Percentiles rank a stretch among this genome's conserved stretches.
Conservation (phyloP, 176 grass and related monocot genomes). For the Musa beccarii region DNA sequence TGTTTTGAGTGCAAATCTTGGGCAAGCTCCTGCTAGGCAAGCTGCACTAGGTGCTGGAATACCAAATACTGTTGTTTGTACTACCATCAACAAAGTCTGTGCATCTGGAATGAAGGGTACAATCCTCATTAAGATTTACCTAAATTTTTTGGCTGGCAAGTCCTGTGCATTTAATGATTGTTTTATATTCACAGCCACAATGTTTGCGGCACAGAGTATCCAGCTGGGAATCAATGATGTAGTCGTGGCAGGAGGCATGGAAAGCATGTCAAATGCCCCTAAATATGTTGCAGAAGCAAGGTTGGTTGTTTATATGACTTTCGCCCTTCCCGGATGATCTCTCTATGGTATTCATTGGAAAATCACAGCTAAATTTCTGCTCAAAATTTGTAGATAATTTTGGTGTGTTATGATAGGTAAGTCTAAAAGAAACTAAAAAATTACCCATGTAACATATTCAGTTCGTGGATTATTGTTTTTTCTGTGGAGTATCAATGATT, state of each 20-base stretch:
- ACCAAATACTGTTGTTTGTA: constrained; percentile 78
- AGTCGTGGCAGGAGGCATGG: constrained; percentile 90
- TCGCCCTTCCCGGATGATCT: neutral
- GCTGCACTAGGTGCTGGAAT: constrained; percentile 83
- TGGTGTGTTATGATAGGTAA: too few relatives aligned
- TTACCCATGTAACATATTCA: too few relatives aligned
- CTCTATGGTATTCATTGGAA: too few relatives aligned
- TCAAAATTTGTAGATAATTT: too few relatives aligned
- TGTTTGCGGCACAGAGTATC: constrained; percentile 81
- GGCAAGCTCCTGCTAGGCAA: constrained; percentile 82
- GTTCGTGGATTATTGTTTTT: too few relatives aligned
- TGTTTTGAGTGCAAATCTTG: constrained; percentile 93
- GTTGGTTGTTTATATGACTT: constrained; percentile 23
- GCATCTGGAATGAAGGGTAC: constrained; percentile 95
- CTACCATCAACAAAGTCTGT: constrained; percentile 81
- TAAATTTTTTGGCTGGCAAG: neutral
- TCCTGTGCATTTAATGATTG: neutral
- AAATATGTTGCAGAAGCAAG: constrained; percentile 90
- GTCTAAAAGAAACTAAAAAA: too few relatives aligned
- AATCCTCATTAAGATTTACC: neutral
- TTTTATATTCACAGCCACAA: constrained; percentile 45
- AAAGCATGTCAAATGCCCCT: constrained; percentile 97
- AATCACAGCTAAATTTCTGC: too few relatives aligned
- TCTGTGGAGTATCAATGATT: too few relatives aligned
- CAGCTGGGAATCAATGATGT: constrained; percentile 81